These are phyloP conservation scores for Betula pendula DNA, from an alignment of 306 rosid species.

Conservation along the genomic window DNA sequence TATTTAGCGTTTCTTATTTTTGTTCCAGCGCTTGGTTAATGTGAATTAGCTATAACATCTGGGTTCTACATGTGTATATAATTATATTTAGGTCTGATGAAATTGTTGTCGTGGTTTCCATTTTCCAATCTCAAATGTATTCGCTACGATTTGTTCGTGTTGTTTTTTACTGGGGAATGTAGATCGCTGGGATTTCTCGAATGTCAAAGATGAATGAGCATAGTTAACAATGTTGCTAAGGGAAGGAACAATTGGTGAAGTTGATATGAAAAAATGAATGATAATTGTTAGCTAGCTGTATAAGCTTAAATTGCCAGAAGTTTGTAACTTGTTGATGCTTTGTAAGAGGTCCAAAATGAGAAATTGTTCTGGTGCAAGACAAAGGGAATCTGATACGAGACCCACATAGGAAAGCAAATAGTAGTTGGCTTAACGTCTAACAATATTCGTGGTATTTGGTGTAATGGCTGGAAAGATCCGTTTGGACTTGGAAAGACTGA, in stretches of 20 bases:
- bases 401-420: neutral
- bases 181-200: neutral
- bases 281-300: too few species aligned
- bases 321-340: neutral
- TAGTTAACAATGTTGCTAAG: neutral
- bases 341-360: neutral
- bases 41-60: neutral
- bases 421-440: neutral
- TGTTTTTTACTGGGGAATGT: neutral
- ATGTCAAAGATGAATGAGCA: neutral
- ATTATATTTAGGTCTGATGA: neutral
- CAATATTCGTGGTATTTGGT: neutral
- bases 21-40: constrained; percentile 4
- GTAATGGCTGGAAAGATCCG: neutral
- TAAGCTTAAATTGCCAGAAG: neutral
- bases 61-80: neutral
- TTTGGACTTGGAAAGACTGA: neutral
- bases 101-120: neutral
- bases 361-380: neutral
- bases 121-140: neutral
- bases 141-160: neutral
- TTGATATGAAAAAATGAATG: too few species aligned
- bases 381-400: too few species aligned
- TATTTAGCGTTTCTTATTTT: neutral
- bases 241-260: neutral